Base-by-base conservation (phyloP, 345 rosid genomes). In the Melaleuca alternifolia region DNA sequence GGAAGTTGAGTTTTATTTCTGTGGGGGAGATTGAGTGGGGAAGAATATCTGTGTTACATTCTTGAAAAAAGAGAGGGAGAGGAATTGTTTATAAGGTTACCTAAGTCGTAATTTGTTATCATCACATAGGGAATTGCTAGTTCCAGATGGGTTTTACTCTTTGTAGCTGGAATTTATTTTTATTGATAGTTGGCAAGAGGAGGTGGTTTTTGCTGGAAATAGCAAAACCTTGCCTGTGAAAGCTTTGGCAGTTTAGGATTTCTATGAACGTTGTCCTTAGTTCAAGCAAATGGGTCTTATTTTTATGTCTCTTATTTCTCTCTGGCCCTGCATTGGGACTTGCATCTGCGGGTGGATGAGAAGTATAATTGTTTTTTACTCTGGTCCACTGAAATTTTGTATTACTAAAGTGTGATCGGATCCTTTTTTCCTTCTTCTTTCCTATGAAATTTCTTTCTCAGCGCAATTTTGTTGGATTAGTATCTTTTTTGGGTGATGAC, bases 1-100 rank as follows among this genome's bases (percentile, higher is more conserved):
- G 15, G 30, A 50, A n/a, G 44, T 30, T 30, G 14, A 52, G 62
- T 51, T 28, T 51, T 50, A n/a, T 83, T 28, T 41, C 81, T 33
- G 48, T 20, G 48, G 48, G 48, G 23, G 81, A 62, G 82, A 28
- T 46, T 65, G 86, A 85, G 51, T 50, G 90, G 85, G 86, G 84
- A 87, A 90, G 92, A 90, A 90, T 90, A 91, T 93, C 90, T 91
- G 93, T 87, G 81, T 37, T 71, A 71, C 48, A 71, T 71, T 71
- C 81, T 71, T 71, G 26, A 71, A 71, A 18, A 71, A 71, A 37
- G 21, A 59, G n/a, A 90, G 92, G 89, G 90, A 86, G 89, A 92
- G 90, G 92, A 90, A 90, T 92, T 90, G 91, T 91, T 93, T 90
- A 89, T 94, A 91, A 84, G 86, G 41, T 51, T 88, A 83, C 85